Conservation (phyloP, 176 grass and related monocot species). For the Bromus sterilis region DNA sequence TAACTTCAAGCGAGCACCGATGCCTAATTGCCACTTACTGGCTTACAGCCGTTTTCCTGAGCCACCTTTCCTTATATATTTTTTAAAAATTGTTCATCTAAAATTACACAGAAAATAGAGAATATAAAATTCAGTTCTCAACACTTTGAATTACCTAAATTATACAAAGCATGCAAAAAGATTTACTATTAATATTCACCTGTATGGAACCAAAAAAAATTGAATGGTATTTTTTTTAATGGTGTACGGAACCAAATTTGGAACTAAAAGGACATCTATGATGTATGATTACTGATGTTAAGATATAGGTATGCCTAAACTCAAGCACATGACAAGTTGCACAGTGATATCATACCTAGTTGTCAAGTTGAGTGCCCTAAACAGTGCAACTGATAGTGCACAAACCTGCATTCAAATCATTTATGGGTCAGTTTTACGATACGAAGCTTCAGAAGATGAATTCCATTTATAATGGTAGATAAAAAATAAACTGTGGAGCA, state of each 20-base stretch:
- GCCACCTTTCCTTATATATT: neutral
- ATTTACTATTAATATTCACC: neutral
- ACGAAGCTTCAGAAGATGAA: neutral
- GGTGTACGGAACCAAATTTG: neutral
- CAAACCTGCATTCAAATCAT: conserved; percentile 60
- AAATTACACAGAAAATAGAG: neutral
- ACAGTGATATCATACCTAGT: conserved; percentile 46
- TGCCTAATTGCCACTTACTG: neutral
- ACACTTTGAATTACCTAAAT: neutral
- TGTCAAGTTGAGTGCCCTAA: conserved; percentile 91
- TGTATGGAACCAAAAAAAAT: neutral
- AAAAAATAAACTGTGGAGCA: conserved; percentile 7
- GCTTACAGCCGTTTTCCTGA: neutral
- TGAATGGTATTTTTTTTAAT: too few relatives aligned
- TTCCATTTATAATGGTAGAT: neutral
- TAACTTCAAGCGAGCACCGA: neutral
- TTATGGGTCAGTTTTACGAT: conserved; percentile 3
- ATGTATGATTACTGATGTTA: neutral
- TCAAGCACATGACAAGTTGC: conserved; percentile 8
- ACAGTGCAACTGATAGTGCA: conserved; percentile 85
- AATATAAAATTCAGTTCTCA: neutral
- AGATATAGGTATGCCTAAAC: neutral
- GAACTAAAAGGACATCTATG: neutral
- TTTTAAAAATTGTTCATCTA: neutral
- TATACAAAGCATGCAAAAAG: neutral